Evolutionary conservation across 495 filamentous ascomycete species (phyloP).

Genomic region (Penicillium alfredii): DNA sequence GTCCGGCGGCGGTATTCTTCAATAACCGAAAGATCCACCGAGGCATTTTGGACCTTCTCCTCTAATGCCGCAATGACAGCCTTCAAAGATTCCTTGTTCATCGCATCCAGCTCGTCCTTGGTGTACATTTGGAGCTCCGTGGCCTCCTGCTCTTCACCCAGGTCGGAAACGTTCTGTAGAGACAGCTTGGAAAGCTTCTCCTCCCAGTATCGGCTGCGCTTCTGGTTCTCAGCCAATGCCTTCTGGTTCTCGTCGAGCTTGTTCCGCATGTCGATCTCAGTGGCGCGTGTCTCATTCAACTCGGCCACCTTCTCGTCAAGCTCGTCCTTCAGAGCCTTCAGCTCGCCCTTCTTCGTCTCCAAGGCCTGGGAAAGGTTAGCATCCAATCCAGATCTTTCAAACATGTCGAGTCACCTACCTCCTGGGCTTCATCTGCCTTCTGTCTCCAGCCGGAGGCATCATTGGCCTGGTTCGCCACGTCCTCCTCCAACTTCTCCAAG

Average conservation of each 20-base stretch:
- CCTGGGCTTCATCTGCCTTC: constrained; percentile 80
- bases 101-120: constrained; percentile 85
- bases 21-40: constrained; percentile 85
- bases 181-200: constrained; percentile 75
- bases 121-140: constrained; percentile 72
- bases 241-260: constrained; percentile 94
- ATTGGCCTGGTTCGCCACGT: constrained; percentile 66
- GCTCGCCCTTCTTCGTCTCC: constrained; percentile 71
- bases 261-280: constrained; percentile 97
- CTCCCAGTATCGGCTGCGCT: constrained; percentile 75
- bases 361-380: constrained; percentile 44
- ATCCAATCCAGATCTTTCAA: not conserved
- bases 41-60: constrained; percentile 84
- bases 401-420: constrained; percentile 31
- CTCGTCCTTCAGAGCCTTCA: constrained; percentile 72
- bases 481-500: constrained; percentile 65
- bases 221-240: constrained; percentile 77
- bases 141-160: constrained; percentile 49
- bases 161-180: constrained; percentile 71
- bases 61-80: constrained; percentile 83
- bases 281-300: constrained; percentile 80
- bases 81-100: constrained; percentile 83
- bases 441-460: constrained; percentile 66
- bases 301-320: constrained; percentile 81
- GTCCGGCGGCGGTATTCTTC: constrained; percentile 88